Evolutionary conservation across 192 early-diverging fungal genomes (phyloP).

Genomic region (Coemansia asiatica): DNA sequence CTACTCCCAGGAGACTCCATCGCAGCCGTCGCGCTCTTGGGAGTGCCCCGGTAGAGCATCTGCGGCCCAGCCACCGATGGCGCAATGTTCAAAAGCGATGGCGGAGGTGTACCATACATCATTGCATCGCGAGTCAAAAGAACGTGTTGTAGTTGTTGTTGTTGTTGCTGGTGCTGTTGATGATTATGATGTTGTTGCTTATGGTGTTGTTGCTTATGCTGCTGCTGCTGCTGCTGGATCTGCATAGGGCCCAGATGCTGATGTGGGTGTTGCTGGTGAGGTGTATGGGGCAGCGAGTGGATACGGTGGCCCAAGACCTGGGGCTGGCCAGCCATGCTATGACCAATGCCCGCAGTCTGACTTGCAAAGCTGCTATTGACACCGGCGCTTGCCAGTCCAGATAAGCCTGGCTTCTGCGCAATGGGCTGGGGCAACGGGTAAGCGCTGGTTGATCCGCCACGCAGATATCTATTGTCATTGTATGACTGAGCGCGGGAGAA

Average conservation of each 20-base stretch:
- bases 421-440: slow-evolving; percentile 51
- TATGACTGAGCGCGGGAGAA: slow-evolving; percentile 44
- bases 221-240: slow-evolving; percentile 26
- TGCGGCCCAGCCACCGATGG: slow-evolving; percentile 27
- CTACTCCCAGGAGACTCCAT: slow-evolving; percentile 59
- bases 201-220: slow-evolving; percentile 18
- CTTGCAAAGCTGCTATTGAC: slow-evolving; percentile 19
- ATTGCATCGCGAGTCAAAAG: slow-evolving; percentile 33
- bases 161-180: slow-evolving; percentile 15
- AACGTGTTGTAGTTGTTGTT: slow-evolving; percentile 21
- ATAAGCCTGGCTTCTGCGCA: slow-evolving; percentile 34
- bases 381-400: slow-evolving; percentile 31
- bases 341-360: slow-evolving; percentile 7
- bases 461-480: slow-evolving; percentile 35
- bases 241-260: slow-evolving; percentile 17
- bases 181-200: slow-evolving; percentile 17
- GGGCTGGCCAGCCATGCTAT: slow-evolving; percentile 13
- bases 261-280: slow-evolving; percentile 26
- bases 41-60: slow-evolving; percentile 33
- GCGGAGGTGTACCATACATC: slow-evolving; percentile 53
- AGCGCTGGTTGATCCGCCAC: slow-evolving; percentile 37
- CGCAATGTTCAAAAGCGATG: slow-evolving; percentile 28
- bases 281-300: slow-evolving; percentile 45
- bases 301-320: slow-evolving; percentile 22
- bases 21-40: slow-evolving; percentile 35